A percentile compares a stretch with the other conserved stretches of the same genome.
Conservation (phyloP, 1,139 yeast genomes). For the Torulaspora pretoriensis region DNA sequence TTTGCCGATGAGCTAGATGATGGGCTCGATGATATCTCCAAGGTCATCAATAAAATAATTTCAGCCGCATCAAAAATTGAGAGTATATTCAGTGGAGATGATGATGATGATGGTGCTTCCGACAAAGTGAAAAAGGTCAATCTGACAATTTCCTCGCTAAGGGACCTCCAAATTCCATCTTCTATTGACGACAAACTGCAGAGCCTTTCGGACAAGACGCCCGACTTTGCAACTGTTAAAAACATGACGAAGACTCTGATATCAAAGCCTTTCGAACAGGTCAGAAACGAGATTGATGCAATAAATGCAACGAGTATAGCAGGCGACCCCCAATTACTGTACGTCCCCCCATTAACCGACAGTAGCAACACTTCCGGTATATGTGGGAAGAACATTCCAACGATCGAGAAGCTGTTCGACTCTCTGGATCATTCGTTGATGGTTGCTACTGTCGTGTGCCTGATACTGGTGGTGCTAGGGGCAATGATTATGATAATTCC, state of each 20-base stretch:
- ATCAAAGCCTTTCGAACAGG: constrained; percentile 49
- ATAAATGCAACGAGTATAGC: constrained; percentile 27
- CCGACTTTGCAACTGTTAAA: constrained; percentile 54
- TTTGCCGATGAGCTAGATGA: constrained; percentile 57
- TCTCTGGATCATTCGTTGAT: constrained; percentile 36
- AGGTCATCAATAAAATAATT: constrained; percentile 49
- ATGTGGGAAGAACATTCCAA: constrained; percentile 25
- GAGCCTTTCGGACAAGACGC: constrained; percentile 46
- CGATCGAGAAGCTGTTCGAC: constrained; percentile 37
- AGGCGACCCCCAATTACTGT: constrained; percentile 22
- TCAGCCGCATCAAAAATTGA: constrained; percentile 47
- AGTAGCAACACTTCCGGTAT: constrained; percentile 16
- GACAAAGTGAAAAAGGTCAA: constrained; percentile 45
- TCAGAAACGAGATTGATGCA: constrained; percentile 42
- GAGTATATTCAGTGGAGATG: constrained; percentile 50
- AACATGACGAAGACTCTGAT: constrained; percentile 47
- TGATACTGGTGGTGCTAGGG: constrained; percentile 40
- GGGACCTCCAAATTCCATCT: constrained; percentile 59
- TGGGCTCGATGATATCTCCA: constrained; percentile 54
- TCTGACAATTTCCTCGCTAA: constrained; percentile 53
- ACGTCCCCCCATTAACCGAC: constrained; percentile 28
- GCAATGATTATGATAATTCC: constrained; percentile 43
- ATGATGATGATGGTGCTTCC: constrained; percentile 36
- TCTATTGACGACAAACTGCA: constrained; percentile 53
- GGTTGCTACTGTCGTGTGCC: constrained; percentile 39